Evolutionary conservation across 768 basidiomycete genomes (phyloP).

Genomic region (Strobilomyces dryophilus): DNA sequence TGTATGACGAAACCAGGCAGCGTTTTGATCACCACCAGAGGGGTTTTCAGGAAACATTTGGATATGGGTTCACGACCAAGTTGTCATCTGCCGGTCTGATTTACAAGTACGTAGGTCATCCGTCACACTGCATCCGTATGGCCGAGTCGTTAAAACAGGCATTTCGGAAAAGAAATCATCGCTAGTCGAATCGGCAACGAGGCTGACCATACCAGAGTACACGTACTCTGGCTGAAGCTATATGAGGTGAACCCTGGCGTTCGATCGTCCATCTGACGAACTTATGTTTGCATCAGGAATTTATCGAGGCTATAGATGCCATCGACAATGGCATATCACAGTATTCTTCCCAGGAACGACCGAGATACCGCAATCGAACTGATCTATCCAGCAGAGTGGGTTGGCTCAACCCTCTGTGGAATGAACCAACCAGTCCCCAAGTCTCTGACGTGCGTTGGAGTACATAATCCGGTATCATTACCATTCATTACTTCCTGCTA

Average conservation of each 20-base stretch:
- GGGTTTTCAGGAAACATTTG: conserved; percentile 87
- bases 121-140: neutral
- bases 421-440: conserved; percentile 64
- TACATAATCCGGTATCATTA: conserved; percentile 2
- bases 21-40: conserved; percentile 97
- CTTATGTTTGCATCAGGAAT: conserved; percentile 50
- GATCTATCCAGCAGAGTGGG: conserved; percentile 84
- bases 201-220: conserved; percentile 57
- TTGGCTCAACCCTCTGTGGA: conserved; percentile 89
- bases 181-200: conserved; percentile 51
- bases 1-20: conserved; percentile 75
- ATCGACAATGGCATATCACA: conserved; percentile 94
- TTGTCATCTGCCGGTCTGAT: conserved; percentile 89
- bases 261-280: neutral
- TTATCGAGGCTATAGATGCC: conserved; percentile 91
- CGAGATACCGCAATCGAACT: conserved; percentile 73
- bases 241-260: conserved; percentile 57
- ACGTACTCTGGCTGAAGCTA: conserved; percentile 79
- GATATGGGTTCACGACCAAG: conserved; percentile 83
- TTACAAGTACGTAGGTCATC: conserved; percentile 69
- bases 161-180: conserved; percentile 87
- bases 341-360: conserved; percentile 60
- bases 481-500: conserved; percentile 28
- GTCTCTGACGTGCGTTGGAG: conserved; percentile 62
- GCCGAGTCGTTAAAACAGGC: conserved; percentile 41